These are phyloP conservation scores for Globisporangium yorkense DNA, from an alignment of 352 stramenopile species.

Conservation along the genomic window DNA sequence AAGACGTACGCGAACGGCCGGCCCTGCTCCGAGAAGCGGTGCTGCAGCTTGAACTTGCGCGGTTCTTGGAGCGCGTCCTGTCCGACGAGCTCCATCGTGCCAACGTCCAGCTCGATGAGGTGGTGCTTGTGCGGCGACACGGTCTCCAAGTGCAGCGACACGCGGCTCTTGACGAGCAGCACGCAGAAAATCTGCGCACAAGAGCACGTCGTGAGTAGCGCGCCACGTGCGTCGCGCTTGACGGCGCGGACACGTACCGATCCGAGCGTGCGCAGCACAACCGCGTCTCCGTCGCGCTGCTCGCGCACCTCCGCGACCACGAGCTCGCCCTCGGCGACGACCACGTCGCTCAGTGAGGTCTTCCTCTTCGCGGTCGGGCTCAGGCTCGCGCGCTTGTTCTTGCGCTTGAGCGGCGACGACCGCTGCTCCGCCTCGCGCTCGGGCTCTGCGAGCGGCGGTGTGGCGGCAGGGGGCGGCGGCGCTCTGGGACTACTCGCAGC, in stretches of 20 bases:
- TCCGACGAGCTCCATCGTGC: conserved; percentile 31
- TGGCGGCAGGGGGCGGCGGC: not conserved
- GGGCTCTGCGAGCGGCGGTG: not conserved
- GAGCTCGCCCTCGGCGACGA: conserved; percentile 46
- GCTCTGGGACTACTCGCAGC: not conserved
- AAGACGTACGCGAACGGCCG: conserved; percentile 28
- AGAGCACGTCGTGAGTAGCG: not conserved
- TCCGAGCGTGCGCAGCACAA: conserved; percentile 30
- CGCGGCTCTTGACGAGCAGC: conserved; percentile 25
- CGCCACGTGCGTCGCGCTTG: too few relatives aligned
- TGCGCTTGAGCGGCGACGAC: conserved; percentile 20
- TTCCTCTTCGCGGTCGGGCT: conserved; percentile 16
- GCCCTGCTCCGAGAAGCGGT: conserved; percentile 1
- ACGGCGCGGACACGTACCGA: conserved; percentile 21
- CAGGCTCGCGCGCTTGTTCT: conserved; percentile 35
- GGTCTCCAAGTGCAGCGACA: conserved; percentile 30
- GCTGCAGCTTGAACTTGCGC: conserved; percentile 35
- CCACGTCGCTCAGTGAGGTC: conserved; percentile 20
- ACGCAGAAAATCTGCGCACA: conserved; percentile 36
- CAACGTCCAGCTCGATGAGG: conserved; percentile 26
- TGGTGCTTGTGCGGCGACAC: conserved; percentile 30
- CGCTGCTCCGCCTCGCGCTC: not conserved
- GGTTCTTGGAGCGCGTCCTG: conserved; percentile 22
- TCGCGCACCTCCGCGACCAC: conserved; percentile 41
- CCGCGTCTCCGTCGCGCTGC: conserved; percentile 5